Evolutionary conservation across 2,329 filamentous ascomycete genomes (phyloP).

Genomic region (Byssothecium circinans): DNA sequence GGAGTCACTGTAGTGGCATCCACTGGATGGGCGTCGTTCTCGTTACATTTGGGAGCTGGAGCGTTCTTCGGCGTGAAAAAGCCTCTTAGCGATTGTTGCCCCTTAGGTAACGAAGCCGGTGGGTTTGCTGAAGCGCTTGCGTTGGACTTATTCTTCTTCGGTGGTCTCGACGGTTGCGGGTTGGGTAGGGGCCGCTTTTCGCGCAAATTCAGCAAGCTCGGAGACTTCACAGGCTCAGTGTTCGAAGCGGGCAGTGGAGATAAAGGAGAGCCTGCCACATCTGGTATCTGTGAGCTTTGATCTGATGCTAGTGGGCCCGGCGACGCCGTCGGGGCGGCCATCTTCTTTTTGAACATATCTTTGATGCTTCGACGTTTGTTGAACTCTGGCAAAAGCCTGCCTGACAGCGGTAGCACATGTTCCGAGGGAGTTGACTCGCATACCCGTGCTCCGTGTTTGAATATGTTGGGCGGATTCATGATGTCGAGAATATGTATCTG

Average conservation of each 20-base stretch:
- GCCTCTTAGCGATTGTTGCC: conserved; percentile 68
- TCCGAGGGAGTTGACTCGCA: conserved; percentile 65
- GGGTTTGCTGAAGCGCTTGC: conserved; percentile 21
- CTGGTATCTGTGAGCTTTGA: background rate
- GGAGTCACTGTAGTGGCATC: conserved; percentile 4
- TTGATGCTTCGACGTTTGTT: conserved; percentile 81
- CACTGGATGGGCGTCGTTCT: background rate
- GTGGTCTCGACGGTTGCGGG: conserved; percentile 20
- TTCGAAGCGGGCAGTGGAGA: too few species aligned
- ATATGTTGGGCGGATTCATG: conserved; percentile 76
- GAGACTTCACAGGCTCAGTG: background rate
- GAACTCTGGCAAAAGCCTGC: conserved; percentile 84
- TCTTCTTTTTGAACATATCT: conserved; percentile 77
- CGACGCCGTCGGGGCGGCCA: conserved; percentile 6
- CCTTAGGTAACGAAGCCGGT: conserved; percentile 40
- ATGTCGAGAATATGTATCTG: conserved; percentile 66
- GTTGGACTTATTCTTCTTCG: conserved; percentile 57
- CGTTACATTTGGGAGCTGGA: background rate
- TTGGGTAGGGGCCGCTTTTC: conserved; percentile 34
- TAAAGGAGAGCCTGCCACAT: too few species aligned
- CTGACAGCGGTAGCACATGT: conserved; percentile 73
- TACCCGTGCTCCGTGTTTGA: conserved; percentile 65
- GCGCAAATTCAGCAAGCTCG: conserved; percentile 25
- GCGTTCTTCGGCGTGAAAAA: conserved; percentile 63
- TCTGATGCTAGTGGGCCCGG: background rate